A percentile compares a stretch with the other conserved stretches of the same genome.
phyloP scores from a whole-genome alignment of 371 early-diverging fungal genomes.

The Syncephalastrum contaminatum region DNA sequence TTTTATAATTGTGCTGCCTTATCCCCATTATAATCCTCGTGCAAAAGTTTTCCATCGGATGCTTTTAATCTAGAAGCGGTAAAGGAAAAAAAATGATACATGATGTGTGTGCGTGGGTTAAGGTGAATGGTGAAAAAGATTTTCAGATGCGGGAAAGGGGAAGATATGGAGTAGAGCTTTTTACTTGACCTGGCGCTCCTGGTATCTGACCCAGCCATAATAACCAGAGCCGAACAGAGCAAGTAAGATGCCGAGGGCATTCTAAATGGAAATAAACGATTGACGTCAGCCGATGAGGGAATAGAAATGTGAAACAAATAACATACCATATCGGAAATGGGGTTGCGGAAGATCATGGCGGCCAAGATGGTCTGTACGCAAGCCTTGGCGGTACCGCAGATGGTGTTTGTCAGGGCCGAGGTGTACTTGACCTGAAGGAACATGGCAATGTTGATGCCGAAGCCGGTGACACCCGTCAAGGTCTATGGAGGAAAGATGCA shows the following conservation, averaged over 20 bases:
- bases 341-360: slow-evolving; percentile 67
- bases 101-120: too few relatives aligned
- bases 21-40: too few relatives aligned
- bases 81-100: too few relatives aligned
- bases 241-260: slow-evolving; percentile 66
- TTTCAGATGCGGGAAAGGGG: too few relatives aligned
- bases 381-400: slow-evolving; percentile 77
- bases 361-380: slow-evolving; percentile 73
- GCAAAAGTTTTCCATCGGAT: too few relatives aligned
- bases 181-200: slow-evolving; percentile 54
- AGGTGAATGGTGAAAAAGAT: too few relatives aligned
- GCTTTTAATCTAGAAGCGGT: too few relatives aligned
- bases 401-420: slow-evolving; percentile 76
- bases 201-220: slow-evolving; percentile 70
- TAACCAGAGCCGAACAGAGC: slow-evolving; percentile 66
- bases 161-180: neutral
- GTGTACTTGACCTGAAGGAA: slow-evolving; percentile 79
- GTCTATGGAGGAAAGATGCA: slow-evolving; percentile 33
- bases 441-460: slow-evolving; percentile 76
- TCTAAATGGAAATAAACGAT: slow-evolving; percentile 31
- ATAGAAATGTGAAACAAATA: slow-evolving; percentile 5
- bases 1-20: too few relatives aligned
- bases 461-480: slow-evolving; percentile 68
- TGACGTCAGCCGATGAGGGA: slow-evolving; percentile 2
- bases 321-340: slow-evolving; percentile 62